These are phyloP conservation scores for Trichoderma erinaceum DNA, from an alignment of 495 filamentous ascomycete species.

Conservation along the genomic window DNA sequence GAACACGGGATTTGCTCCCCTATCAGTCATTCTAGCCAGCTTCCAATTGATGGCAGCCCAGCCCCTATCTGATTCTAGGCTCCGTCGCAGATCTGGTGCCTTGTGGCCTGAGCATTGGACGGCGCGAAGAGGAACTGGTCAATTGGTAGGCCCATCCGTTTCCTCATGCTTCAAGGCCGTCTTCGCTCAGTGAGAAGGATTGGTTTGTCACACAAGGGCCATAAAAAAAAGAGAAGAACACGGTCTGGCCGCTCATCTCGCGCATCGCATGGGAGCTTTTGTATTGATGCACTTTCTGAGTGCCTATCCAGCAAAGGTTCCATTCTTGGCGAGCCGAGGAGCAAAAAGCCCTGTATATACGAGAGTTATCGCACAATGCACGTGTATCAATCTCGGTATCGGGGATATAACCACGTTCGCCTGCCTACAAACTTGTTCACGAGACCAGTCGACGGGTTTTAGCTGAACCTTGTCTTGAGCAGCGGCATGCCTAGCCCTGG, in stretches of 20 bases:
- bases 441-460: no score
- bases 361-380: neutral
- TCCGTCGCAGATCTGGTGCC: slow-evolving; percentile 2
- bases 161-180: neutral
- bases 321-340: neutral
- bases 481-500: no score
- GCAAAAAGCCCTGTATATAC: neutral
- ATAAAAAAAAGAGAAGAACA: no score
- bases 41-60: no score
- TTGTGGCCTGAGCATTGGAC: neutral
- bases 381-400: slow-evolving; percentile 7
- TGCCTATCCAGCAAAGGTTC: neutral
- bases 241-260: no score
- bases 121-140: neutral
- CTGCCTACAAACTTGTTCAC: no score
- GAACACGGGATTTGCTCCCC: neutral
- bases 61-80: neutral
- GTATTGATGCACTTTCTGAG: no score
- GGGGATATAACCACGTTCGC: neutral
- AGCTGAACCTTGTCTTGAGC: no score
- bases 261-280: no score
- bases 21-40: neutral
- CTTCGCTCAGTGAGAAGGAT: no score
- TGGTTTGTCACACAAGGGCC: no score
- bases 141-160: neutral